Base-by-base conservation (phyloP, 1,284 basidiomycete species). In the Bjerkandera adusta region DNA sequence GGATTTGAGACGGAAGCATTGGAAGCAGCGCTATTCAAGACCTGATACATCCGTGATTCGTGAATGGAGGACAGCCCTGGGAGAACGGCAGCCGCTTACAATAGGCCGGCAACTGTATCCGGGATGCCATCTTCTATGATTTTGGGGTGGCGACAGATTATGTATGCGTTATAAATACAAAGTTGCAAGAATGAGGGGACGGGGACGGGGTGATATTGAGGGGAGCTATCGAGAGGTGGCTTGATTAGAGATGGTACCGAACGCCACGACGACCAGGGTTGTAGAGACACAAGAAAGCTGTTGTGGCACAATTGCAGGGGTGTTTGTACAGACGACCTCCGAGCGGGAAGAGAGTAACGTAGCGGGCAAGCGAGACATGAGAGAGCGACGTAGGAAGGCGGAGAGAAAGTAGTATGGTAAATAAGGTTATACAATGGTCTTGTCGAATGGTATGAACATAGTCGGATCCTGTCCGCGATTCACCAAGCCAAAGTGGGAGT, bases 251-350 rank as follows among this genome's bases (percentile, higher is more conserved):
- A 41, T 32, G 41, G 42, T 15, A 36, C 33, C 29, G 43, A 42
- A 37, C 34, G 35, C 21, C 22, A 25, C 41, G 32, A 39, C 38
- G 30, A 51, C 50, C 49, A 51, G 48, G 52, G 51, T n/a, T 55
- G 51, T 48, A 51, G 44, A 42, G 51, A 45, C 48, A 50, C 49
- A 51, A 49, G 53, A 53, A n/a, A 48, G 47, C 51, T 46, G 49
- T 55, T 59, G 61, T 57, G 55, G 47, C 57, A 62, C 55, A 57
- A 58, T 54, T 59, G 62, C 60, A 58, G 60, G 61, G n/a, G 26
- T 57, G 48, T 50, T 64, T 60, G 52, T 64, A 64, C 62, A 64
- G 50, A 59, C 50, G 52, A 57, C 57, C 56, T 61, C 58, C 58
- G 50, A 49, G 49, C 47, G 49, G 41, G 49, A 40, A 47, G n/a